Base-by-base conservation (phyloP, 768 basidiomycete genomes). In the Pholiota molesta region DNA sequence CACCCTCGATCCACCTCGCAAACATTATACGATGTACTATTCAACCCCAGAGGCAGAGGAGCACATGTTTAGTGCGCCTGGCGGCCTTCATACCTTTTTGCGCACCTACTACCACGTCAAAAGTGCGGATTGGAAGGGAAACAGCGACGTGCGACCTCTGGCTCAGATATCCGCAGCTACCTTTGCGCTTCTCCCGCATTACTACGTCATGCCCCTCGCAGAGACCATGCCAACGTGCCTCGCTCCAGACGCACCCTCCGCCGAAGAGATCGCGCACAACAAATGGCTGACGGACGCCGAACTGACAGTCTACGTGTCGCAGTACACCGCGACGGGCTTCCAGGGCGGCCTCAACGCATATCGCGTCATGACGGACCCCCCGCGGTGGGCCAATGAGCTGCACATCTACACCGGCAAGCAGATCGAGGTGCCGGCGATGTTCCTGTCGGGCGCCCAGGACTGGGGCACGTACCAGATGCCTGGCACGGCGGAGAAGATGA, bases 311-410 rank as follows among this genome's bases (percentile, higher is more conserved):
- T 88, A 86, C 66, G 77, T 80, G 1, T 65, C 75, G 21, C 81
- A 82, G 64, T 89, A 80, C 60, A 64, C 66, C 0, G 74, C 79
- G 44, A 85, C 83, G 1, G 86, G 88, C 1, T 88, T 88, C 61
- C 86, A 87, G 67, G 86, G 86, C n/a, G 86, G 83, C 28, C 70
- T 88, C 56, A 86, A 88, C 65, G 73, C 79, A 60, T 88, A 88
- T 66, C 79, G 86, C 28, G 73, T 75, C 60, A 65, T 69, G 54
- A 77, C 75, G 0, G 78, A 80, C 28, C 64, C 69, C 2, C 58
- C 68, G 5, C 68, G 68, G 26, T 77, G 73, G 71, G 66, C 71
- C 23, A 73, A 73, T 0, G 83, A 86, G 21, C 68, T 85, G 42
- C 66, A 72, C 26, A 71, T 80, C 29, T 85, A 87, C 59, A 64